Percentiles rank a stretch among this genome's conserved stretches.
Evolutionary conservation across 345 rosid genomes (phyloP).

Genomic region (Brassica juncea): DNA sequence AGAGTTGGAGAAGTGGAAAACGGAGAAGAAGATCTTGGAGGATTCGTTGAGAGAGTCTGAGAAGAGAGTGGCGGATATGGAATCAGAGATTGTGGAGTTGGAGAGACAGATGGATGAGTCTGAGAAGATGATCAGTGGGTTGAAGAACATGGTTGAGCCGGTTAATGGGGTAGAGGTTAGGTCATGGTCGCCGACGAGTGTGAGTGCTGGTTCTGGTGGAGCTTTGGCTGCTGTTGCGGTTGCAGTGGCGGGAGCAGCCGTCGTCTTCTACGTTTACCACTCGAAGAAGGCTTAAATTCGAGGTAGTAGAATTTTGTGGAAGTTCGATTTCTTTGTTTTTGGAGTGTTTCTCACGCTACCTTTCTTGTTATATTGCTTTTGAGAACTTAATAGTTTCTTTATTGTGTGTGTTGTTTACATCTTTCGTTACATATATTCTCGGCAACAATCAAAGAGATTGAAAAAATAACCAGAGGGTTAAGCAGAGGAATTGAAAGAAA

Average conservation of each 20-base stretch:
- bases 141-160: conserved; percentile 54
- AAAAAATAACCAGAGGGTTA: background rate
- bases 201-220: conserved; percentile 50
- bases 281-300: conserved; percentile 47
- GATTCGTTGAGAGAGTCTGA: conserved; percentile 44
- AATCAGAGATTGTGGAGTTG: conserved; percentile 44
- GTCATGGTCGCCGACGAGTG: conserved; percentile 19
- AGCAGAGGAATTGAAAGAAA: conserved; percentile 5
- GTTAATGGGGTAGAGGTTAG: conserved; percentile 44
- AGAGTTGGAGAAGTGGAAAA: conserved; percentile 44
- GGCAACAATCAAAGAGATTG: conserved; percentile 29
- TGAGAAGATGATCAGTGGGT: conserved; percentile 43
- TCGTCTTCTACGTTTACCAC: conserved; percentile 48
- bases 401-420: conserved; percentile 16
- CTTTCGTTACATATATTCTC: conserved; percentile 18
- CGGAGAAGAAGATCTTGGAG: conserved; percentile 47
- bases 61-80: conserved; percentile 44
- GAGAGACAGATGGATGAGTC: conserved; percentile 50
- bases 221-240: conserved; percentile 52
- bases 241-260: conserved; percentile 51
- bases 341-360: background rate
- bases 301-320: conserved; percentile 6
- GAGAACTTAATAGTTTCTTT: conserved; percentile 11
- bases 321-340: conserved; percentile 4
- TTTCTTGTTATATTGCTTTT: conserved; percentile 20